Base-by-base conservation (phyloP, 139 green algal genomes). In the Zygnema circumcarinatum region DNA sequence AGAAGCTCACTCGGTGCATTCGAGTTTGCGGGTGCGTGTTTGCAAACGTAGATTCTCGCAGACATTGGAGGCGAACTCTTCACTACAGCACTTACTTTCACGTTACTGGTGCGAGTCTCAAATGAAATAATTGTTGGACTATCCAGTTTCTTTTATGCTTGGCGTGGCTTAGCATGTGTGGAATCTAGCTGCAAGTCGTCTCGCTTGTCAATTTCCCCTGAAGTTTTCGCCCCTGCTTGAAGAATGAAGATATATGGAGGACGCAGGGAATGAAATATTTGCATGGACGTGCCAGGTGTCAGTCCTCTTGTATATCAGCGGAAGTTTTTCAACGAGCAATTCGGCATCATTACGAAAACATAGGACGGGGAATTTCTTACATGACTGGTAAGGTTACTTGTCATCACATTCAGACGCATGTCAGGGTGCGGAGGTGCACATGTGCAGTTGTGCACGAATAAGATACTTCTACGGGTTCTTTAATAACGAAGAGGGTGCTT, bases 61-160 rank as follows among this genome's bases (percentile, higher is more conserved):
- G 81, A 87, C 74, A 32, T 87, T 3, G 81, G 40, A 35, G 81
- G 81, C 11, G 81, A 87, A 47, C 56, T 87, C 21, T 87, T 87
- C 38, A 74, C 81, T n/a, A 87, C 81, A 35, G 42, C 81, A 22
- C 54, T 88, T 74, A 31, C 41, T 40, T 20, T 41, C 38, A 62
- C 35, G 1, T 29, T 87, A 69, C 35, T 81, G 75, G 75, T 83
- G 22, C 21, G n/a, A 90, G n/a, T 33, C 29, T 29, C 36, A 87
- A 25, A 38, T 42, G 54, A 22, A 47, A n/a, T n/a, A n/a, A n/a
- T n/a, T n/a, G n/a, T n/a, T n/a, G n/a, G n/a, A n/a, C n/a, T n/a
- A n/a, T n/a, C n/a, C n/a, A n/a, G n/a, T n/a, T n/a, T n/a, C n/a
- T n/a, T n/a, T 53, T 20, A 32, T 88, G n/a, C 38, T 78, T 32